Base-by-base conservation (phyloP, 2,329 filamentous ascomycete species). In the Neobulgaria alba region DNA sequence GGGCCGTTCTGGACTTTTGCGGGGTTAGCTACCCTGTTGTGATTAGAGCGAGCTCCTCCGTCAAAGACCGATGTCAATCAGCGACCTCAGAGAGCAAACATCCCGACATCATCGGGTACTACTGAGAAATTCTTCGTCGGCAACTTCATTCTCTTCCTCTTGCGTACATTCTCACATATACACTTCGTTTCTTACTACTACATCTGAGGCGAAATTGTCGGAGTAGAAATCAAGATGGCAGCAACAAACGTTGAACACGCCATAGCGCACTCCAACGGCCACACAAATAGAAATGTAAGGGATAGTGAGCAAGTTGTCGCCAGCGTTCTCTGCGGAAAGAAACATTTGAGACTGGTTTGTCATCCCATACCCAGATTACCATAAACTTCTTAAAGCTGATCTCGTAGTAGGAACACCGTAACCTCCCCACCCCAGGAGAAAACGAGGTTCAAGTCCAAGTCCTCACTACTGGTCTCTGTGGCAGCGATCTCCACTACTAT, bases 401-500 rank as follows among this genome's bases (percentile, higher is more conserved):
- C n/a, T n/a, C n/a, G 15, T 30, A 10, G n/a, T 38, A 61, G 58
- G 58, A 60, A 54, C 36, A 46, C 31, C 52, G 58, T 19, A 31
- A 38, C 7, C 49, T 61, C 4, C 29, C 29, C 10, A 36, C 39
- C 12, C 59, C 57, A 36, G 43, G 38, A 16, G 34, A 55, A 35
- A 39, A 42, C 37, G 85, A 95, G 67, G 87, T 95, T 36, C 87
- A 87, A 32, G 65, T 96, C 45, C 85, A 85, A 39, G 77, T 96
- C 60, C 85, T 90, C 65, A 90, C 85, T 65, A 96, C 90, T 2
- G 92, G 92, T 39, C 95, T 96, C 57, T 96, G 92, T 70, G 92
- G 90, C 73, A 93, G 86, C 46, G 89, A 95, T 62, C 80, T 96
- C 42, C 90, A 96, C 68, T 96, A 96, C 71, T 96, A 89, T 87